phyloP scores from a whole-genome alignment of 2,329 filamentous ascomycete species.

The Talaromyces verruculosus region DNA sequence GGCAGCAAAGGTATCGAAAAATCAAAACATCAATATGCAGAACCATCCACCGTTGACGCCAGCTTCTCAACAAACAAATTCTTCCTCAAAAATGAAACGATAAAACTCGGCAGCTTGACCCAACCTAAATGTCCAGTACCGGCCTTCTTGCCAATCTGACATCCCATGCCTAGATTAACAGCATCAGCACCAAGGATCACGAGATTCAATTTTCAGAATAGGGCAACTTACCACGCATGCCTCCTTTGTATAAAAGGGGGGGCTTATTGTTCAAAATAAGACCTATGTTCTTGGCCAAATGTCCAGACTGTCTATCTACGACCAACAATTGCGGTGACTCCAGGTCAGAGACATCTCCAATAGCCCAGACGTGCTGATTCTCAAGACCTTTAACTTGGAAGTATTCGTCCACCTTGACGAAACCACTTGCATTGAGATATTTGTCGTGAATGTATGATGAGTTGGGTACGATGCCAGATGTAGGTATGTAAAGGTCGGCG shows the following conservation, averaged over 20 bases:
- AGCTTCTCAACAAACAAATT: conserved; percentile 12
- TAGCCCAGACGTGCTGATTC: conserved; percentile 18
- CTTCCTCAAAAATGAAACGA: conserved; percentile 9
- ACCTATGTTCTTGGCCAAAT: conserved; percentile 17
- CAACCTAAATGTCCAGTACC: conserved; percentile 15
- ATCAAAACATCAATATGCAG: conserved; percentile 10
- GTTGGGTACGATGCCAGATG: conserved; percentile 15
- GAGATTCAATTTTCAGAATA: not conserved
- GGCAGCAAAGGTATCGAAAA: not conserved
- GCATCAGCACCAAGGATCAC: not conserved
- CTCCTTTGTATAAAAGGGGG: conserved; percentile 6
- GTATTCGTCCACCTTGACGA: conserved; percentile 17
- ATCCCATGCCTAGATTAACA: conserved; percentile 9
- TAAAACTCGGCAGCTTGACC: conserved; percentile 11
- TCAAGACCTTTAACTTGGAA: conserved; percentile 17
- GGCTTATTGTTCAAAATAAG: conserved; percentile 8
- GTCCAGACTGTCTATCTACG: conserved; percentile 13
- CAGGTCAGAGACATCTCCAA: conserved; percentile 17
- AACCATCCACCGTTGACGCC: conserved; percentile 7
- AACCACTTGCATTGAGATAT: conserved; percentile 15
- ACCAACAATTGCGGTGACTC: conserved; percentile 10
- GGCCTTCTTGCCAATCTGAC: conserved; percentile 18
- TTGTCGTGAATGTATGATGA: conserved; percentile 14
- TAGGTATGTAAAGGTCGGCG: conserved; percentile 19
- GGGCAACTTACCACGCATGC: not conserved